Percentiles rank a stretch among this genome's conserved stretches.
These are phyloP conservation scores for Ensete glaucum DNA, from an alignment of 176 grass and related monocot species.

Conservation along the genomic window DNA sequence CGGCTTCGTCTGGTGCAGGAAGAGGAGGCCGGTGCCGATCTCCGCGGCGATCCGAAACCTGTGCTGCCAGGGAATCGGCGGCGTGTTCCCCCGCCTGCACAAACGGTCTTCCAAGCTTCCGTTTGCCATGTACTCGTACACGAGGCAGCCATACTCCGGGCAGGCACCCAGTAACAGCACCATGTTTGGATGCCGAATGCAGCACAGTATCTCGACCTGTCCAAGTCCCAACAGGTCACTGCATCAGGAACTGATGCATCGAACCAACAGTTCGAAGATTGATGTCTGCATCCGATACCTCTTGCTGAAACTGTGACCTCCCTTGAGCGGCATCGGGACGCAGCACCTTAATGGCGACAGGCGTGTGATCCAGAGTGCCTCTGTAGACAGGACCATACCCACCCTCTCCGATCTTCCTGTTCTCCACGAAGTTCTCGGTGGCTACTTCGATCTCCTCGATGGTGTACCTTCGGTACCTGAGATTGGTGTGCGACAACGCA, in stretches of 20 bases:
- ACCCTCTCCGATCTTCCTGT: conserved; percentile 16
- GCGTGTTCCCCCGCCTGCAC: conserved; percentile 10
- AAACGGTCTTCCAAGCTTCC: conserved; percentile 20
- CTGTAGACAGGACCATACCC: conserved; percentile 11
- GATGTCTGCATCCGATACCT: background rate
- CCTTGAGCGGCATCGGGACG: conserved; percentile 18
- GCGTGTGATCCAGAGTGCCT: conserved; percentile 11
- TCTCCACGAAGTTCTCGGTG: conserved; percentile 1
- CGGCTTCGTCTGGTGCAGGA: conserved; percentile 16
- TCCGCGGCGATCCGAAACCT: conserved; percentile 15
- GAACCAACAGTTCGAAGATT: too few relatives aligned
- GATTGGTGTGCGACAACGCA: background rate
- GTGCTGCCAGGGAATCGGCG: conserved; percentile 13
- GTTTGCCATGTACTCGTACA: conserved; percentile 17
- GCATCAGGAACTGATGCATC: background rate
- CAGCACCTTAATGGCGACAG: conserved; percentile 16
- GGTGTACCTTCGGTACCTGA: conserved; percentile 9
- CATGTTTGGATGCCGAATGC: conserved; percentile 20
- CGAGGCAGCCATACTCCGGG: conserved; percentile 17
- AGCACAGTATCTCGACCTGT: conserved; percentile 14
- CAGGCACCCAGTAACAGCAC: conserved; percentile 13
- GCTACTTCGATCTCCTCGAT: conserved; percentile 18
- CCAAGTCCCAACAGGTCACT: too few relatives aligned
- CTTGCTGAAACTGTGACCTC: conserved; percentile 16
- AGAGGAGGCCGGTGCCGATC: conserved; percentile 16